Percentiles rank a stretch among this genome's conserved stretches.
These are phyloP conservation scores for Cytospora mali DNA, from an alignment of 2,329 filamentous ascomycete species.

Conservation along the genomic window DNA sequence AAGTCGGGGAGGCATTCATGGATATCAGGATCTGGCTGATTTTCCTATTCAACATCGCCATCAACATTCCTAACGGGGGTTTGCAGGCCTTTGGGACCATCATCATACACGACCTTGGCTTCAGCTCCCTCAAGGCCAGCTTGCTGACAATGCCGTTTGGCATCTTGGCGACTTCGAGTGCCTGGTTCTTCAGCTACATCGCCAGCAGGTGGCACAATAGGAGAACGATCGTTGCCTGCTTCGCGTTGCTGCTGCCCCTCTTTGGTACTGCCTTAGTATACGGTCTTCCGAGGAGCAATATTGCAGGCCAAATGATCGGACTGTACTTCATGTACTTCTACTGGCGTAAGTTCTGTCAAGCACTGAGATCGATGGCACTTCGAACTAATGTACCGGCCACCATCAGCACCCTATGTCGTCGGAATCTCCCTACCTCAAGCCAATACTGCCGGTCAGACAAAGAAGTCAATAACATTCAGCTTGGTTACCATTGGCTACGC, in stretches of 20 bases:
- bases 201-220: constrained; percentile 17
- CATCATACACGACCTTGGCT: constrained; percentile 23
- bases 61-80: constrained; percentile 38
- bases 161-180: constrained; percentile 22
- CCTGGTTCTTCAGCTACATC: constrained; percentile 26
- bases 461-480: constrained; percentile 43
- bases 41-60: constrained; percentile 35
- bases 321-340: constrained; percentile 28
- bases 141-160: constrained; percentile 27
- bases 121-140: constrained; percentile 22
- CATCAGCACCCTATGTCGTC: constrained; percentile 34
- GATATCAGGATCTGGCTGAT: constrained; percentile 36
- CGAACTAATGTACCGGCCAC: background rate
- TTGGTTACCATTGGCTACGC: constrained; percentile 45
- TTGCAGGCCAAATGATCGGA: constrained; percentile 23
- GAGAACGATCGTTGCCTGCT: constrained; percentile 19
- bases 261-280: constrained; percentile 24
- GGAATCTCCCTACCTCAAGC: constrained; percentile 35
- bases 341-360: constrained; percentile 13
- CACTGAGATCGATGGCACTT: background rate
- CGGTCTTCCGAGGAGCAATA: constrained; percentile 17
- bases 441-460: constrained; percentile 39
- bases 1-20: constrained; percentile 34
- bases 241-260: constrained; percentile 19
- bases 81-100: constrained; percentile 31